Base-by-base conservation (phyloP, 176 grass and related monocot genomes). In the Musa beccarii region DNA sequence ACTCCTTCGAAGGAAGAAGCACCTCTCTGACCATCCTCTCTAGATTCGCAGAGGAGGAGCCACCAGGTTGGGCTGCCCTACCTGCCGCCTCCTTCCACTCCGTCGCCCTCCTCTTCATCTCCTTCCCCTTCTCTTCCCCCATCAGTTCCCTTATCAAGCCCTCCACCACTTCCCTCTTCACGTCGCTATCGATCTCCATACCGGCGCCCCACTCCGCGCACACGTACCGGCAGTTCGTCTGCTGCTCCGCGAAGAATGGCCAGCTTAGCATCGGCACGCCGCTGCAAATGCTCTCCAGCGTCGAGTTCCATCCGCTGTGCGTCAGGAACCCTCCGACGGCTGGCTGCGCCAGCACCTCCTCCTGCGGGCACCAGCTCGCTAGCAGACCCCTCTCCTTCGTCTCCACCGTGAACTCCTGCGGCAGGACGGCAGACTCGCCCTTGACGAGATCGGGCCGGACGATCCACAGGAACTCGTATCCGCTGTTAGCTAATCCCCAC, bases 11-110 rank as follows among this genome's bases (percentile, higher is more conserved):
- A 53, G 75, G 9, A 13, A 82, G 81, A 54, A 90, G 84, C 75
- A 87, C 88, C 8, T 82, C 15, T 24, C 23, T 57, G 20, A 87
- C 72, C 1, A 90, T 15, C 2, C 50, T 77, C 14, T 90, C 66
- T 16, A 90, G 79, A 65, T 90, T 87, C 21, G 16, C 12, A 5
- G n/a, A 51, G 12, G 56, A 63, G 17, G 55, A 15, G 3, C 74
- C 74, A 59, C 74, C 55, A 1, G 24, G 16, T 28, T 43, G 24
- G 2, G 55, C 17, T 1, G 55, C 73, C 74, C 26, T 51, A 6
- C 43, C 23, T 12, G 74, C 74, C 12, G 13, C 13, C 8, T 76
- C 19, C 19, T 62, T 50, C 74, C 74, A 76, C 28, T 51, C 74
- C 74, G 50, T 22, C 0, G 12, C 10, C 17, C 56, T 21, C 9